Conservation (phyloP, 306 rosid genomes). For the Pachyrhizus erosus region DNA sequence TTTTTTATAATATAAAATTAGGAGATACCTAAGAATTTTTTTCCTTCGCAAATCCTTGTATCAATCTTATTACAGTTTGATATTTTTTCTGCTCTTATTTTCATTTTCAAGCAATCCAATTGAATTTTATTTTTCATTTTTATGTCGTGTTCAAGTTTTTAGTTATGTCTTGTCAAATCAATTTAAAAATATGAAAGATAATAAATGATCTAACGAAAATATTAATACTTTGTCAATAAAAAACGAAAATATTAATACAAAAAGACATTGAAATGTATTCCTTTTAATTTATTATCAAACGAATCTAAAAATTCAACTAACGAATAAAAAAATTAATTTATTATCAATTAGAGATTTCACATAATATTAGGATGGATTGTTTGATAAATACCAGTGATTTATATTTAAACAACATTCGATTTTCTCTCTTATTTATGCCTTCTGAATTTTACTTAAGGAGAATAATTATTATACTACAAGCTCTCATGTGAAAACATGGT, state of each 20-base stretch:
- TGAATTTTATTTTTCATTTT: too few species aligned
- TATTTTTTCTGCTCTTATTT: too few species aligned
- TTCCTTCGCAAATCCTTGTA: not conserved
- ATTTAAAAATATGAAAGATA: not conserved
- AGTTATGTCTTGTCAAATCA: not conserved
- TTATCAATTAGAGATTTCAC: too few species aligned
- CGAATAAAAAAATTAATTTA: too few species aligned
- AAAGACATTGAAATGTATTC: too few species aligned
- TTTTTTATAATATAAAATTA: too few species aligned
- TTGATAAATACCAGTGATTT: not conserved
- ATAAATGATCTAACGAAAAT: not conserved
- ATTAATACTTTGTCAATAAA: too few species aligned
- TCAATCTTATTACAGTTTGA: too few species aligned
- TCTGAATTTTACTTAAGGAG: not conserved
- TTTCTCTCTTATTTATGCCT: not conserved
- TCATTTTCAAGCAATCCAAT: not conserved
- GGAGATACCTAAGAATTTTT: not conserved
- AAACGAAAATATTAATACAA: too few species aligned
- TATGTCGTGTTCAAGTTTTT: not conserved
- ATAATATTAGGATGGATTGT: too few species aligned
- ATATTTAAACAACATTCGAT: not conserved
- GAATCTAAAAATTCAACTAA: too few species aligned
- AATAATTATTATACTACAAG: not conserved
- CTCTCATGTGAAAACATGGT: not conserved
- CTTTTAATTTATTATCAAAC: too few species aligned